phyloP scores from a whole-genome alignment of 352 stramenopile species.

The Thalassiosira exigua region DNA sequence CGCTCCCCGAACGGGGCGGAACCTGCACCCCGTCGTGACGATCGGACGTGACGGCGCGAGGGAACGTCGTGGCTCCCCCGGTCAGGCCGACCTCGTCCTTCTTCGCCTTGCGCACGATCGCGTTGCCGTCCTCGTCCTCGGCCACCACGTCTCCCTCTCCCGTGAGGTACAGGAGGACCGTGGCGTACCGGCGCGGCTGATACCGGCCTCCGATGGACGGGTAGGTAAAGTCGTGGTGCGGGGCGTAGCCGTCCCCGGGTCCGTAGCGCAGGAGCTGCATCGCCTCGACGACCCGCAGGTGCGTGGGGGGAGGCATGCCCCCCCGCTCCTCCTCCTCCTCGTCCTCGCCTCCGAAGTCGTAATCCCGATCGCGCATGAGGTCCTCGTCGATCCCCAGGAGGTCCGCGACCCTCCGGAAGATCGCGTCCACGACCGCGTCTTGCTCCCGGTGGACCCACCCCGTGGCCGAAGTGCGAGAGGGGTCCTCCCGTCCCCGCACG shows the following conservation, averaged over 20 bases:
- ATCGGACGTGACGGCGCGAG: slow-evolving; percentile 74
- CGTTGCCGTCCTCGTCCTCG: slow-evolving; percentile 7
- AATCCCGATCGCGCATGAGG: slow-evolving; percentile 54
- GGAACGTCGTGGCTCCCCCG: slow-evolving; percentile 80
- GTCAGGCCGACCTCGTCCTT: slow-evolving; percentile 30
- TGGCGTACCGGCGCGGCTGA: slow-evolving; percentile 70
- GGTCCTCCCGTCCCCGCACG: slow-evolving; percentile 36
- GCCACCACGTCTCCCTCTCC: slow-evolving; percentile 54
- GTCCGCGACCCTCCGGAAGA: slow-evolving; percentile 84
- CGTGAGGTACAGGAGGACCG: slow-evolving; percentile 80
- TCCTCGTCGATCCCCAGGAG: slow-evolving; percentile 82
- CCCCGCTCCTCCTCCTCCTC: slow-evolving; percentile 34
- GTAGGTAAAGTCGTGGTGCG: slow-evolving; percentile 71
- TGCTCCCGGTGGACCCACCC: slow-evolving; percentile 79
- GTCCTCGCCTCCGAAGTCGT: slow-evolving; percentile 48
- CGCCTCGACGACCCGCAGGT: slow-evolving; percentile 67
- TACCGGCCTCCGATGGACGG: slow-evolving; percentile 38
- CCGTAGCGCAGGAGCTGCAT: slow-evolving; percentile 86
- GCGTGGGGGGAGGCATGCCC: slow-evolving; percentile 29
- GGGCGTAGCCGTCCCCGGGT: slow-evolving; percentile 64
- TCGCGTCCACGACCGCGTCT: slow-evolving; percentile 75
- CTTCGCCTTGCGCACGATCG: slow-evolving; percentile 26
- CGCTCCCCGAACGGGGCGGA: slow-evolving; percentile 71
- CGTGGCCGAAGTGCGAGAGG: slow-evolving; percentile 77
- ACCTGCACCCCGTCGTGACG: slow-evolving; percentile 69